Percentiles rank a stretch among this genome's conserved stretches.
Evolutionary conservation across 495 filamentous ascomycete species (phyloP).

Genomic region (Aspergillus asperescens): DNA sequence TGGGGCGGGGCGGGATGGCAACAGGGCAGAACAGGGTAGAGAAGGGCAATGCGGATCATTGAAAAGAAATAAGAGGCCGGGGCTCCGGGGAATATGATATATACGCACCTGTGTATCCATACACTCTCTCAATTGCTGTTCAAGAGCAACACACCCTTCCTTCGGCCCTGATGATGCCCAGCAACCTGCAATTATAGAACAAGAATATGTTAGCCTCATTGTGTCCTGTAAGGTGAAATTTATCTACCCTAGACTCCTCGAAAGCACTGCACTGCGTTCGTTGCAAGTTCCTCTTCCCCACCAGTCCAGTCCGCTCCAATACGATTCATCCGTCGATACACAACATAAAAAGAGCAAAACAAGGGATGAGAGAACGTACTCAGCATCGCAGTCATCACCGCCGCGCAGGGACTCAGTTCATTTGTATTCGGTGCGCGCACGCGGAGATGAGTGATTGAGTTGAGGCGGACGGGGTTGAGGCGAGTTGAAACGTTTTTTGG

Average conservation of each 20-base stretch:
- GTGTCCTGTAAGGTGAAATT: neutral
- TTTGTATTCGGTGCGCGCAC: conserved; percentile 75
- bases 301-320: neutral
- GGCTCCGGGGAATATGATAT: neutral
- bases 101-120: conserved; percentile 76
- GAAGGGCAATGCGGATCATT: neutral
- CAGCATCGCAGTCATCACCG: conserved; percentile 84
- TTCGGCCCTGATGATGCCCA: conserved; percentile 86
- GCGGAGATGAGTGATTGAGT: conserved; percentile 78
- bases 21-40: neutral
- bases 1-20: too few relatives aligned
- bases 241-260: too few relatives aligned
- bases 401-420: conserved; percentile 71
- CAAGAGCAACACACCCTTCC: conserved; percentile 71
- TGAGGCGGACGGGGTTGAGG: conserved; percentile 68
- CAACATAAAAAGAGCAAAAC: neutral
- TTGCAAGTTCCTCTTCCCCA: neutral
- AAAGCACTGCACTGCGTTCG: neutral
- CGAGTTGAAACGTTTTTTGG: conserved; percentile 44
- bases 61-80: neutral
- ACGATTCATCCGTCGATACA: too few relatives aligned
- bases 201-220: neutral
- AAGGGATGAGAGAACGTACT: conserved; percentile 49
- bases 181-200: conserved; percentile 68
- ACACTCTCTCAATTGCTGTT: conserved; percentile 78